Conservation (phyloP, 192 early-diverging fungal species). For the Podila minutissima region DNA sequence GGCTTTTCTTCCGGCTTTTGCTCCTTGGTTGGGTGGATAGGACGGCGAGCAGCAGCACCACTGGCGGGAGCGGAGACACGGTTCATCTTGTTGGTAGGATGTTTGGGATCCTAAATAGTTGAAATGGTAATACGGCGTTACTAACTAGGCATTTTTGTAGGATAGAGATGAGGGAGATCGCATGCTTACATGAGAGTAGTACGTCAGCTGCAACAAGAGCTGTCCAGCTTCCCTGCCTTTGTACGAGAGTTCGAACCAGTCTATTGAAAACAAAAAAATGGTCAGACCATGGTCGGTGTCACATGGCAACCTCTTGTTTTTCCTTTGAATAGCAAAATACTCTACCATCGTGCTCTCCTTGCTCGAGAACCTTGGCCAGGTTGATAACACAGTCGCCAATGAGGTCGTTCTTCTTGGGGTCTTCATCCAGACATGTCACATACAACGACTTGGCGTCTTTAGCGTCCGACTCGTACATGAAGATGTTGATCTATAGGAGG, state of each 20-base stretch:
- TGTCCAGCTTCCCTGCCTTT: constrained; percentile 46
- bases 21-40: constrained; percentile 29
- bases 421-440: constrained; percentile 61
- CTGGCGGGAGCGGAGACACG: constrained; percentile 1
- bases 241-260: constrained; percentile 49
- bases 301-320: background rate
- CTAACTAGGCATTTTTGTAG: background rate
- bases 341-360: constrained; percentile 64
- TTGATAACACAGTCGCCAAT: constrained; percentile 63
- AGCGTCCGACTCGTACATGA: constrained; percentile 55
- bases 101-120: constrained; percentile 30
- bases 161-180: too few relatives aligned
- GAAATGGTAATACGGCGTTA: background rate
- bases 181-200: constrained; percentile 38
- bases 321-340: background rate
- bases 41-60: constrained; percentile 20
- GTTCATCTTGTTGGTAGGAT: constrained; percentile 33
- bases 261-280: background rate
- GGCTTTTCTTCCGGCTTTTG: constrained; percentile 23
- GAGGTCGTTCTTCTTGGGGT: constrained; percentile 60
- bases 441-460: constrained; percentile 46
- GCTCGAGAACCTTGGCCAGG: constrained; percentile 56
- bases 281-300: background rate
- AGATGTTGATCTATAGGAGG: constrained; percentile 50
- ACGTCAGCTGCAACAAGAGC: constrained; percentile 43